Evolutionary conservation across 306 rosid species (phyloP).

Genomic region (Phaseolus lunatus): DNA sequence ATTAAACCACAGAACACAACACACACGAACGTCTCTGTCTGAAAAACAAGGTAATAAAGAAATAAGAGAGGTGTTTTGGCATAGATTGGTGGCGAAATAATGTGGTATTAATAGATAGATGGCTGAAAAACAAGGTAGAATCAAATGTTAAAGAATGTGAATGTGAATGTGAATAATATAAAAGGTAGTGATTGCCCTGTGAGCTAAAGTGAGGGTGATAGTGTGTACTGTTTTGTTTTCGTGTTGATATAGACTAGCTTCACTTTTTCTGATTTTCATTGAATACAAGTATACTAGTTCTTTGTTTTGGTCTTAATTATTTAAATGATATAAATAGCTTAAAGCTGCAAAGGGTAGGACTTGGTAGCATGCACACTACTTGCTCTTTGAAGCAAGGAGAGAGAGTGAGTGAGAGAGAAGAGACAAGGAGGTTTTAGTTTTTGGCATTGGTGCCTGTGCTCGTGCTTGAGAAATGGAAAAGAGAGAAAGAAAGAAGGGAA

Average conservation of each 20-base stretch:
- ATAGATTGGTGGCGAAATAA: not conserved
- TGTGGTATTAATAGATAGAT: not conserved
- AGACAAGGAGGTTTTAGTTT: slow-evolving; percentile 31
- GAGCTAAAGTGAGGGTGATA: slow-evolving; percentile 28
- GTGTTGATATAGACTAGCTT: slow-evolving; percentile 58
- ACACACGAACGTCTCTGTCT: not conserved
- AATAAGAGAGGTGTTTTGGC: not conserved
- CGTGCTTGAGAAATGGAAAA: slow-evolving; percentile 40
- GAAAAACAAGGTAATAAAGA: not conserved
- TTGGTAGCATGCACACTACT: slow-evolving; percentile 70
- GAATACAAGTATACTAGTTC: not conserved
- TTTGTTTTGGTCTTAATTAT: slow-evolving; percentile 2
- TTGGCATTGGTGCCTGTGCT: slow-evolving; percentile 42
- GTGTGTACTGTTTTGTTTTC: slow-evolving; percentile 60
- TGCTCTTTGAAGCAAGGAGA: slow-evolving; percentile 52
- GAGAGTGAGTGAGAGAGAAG: not conserved
- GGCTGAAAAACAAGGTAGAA: slow-evolving; percentile 15
- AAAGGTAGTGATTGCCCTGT: not conserved
- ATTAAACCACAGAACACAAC: too few species aligned
- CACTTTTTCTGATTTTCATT: slow-evolving; percentile 49
- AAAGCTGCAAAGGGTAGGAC: slow-evolving; percentile 82
- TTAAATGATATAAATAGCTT: slow-evolving; percentile 47
- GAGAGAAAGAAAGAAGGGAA: slow-evolving; percentile 11
- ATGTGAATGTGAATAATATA: slow-evolving; percentile 7
- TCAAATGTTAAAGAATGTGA: slow-evolving; percentile 10